Evolutionary conservation across 306 rosid species (phyloP), one percentile per base, ranked within the genome.

Genomic region (Gillenia trifoliata): DNA sequence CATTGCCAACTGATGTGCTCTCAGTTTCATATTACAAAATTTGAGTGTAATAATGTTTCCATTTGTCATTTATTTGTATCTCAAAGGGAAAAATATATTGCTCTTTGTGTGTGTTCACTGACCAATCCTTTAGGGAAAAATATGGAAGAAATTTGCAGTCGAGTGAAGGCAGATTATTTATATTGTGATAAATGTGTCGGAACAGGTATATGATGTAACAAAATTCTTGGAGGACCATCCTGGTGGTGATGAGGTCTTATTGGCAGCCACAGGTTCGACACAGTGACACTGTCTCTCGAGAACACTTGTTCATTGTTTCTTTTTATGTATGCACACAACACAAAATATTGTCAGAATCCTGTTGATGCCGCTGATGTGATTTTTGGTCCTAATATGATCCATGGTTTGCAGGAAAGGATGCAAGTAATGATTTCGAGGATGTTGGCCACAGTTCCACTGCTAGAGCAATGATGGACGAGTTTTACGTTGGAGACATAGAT

Each of bases 221-320:
- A 88, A 85, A 66, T 94, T 94, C 89, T 88, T 94, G 73, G 97
- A 94, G 40, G 99, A 94, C 74, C 99, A 94, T 83, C 99, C 99
- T 33, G 99, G 99, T 33, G 99, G 99, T 25, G 99, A 94, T 74
- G 99, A 94, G 1, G 96, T 90, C 74, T 75, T 94, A 73, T 60
- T 92, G 66, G 82, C 95, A 25, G 80, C 86, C 70, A 83, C 92
- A 85, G 99, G 99, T 94, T 81, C 29, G 29, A 59, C 25, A 81
- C 33, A 20, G 43, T 47, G 26, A 23, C 70, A 45, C 55, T 75
- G 38, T 67, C 65, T 49, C 57, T 22, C 64, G 17, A n/a, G n/a
- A n/a, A n/a, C n/a, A n/a, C n/a, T n/a, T n/a, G 13, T 40, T 40
- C 9, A 40, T 40, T 11, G 13, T 40, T 40, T 40, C 45, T 12